phyloP scores from a whole-genome alignment of 441 rosid species.

The Populus hybrid region DNA sequence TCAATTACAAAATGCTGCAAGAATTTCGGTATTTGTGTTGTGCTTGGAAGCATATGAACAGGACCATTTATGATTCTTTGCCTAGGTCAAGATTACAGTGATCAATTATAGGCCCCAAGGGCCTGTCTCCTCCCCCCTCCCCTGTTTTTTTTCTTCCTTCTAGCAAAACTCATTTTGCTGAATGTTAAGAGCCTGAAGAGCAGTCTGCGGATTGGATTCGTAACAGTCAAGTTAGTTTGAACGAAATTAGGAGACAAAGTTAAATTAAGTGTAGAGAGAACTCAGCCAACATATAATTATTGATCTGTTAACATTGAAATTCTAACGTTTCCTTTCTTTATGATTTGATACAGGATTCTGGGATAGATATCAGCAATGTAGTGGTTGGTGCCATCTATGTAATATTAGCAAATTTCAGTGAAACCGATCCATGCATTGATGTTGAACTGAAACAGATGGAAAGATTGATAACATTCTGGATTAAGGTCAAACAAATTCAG shows the following conservation, averaged over 20 bases:
- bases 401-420: not conserved
- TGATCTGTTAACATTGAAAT: not conserved
- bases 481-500: not conserved
- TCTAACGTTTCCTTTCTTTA: not conserved
- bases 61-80: not conserved
- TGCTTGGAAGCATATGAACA: not conserved
- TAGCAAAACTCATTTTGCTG: not conserved
- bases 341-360: not conserved
- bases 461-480: not conserved
- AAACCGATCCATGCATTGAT: not conserved
- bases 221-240: not conserved
- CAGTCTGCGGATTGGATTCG: not conserved
- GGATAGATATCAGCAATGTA: not conserved
- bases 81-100: not conserved
- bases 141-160: not conserved
- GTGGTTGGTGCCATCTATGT: not conserved
- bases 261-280: not conserved
- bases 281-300: not conserved
- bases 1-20: not conserved
- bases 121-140: not conserved
- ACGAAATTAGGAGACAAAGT: not conserved
- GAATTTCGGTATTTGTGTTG: not conserved
- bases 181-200: not conserved
- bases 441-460: not conserved
- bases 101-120: not conserved